Evolutionary conservation across 2,329 filamentous ascomycete species (phyloP).

Genomic region (Talaromyces sp.): DNA sequence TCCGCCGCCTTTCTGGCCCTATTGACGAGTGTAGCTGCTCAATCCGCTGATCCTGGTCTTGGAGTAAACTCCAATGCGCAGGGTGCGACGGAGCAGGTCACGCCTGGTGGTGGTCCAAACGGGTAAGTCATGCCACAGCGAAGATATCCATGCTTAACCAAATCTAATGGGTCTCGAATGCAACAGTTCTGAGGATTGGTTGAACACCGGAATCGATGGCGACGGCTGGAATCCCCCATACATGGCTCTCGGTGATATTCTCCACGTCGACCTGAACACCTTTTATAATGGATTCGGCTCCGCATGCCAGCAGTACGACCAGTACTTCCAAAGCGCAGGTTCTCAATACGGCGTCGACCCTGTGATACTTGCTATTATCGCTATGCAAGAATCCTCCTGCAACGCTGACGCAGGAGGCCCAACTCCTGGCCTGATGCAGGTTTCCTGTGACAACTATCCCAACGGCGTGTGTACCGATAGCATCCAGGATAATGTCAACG

Average conservation of each 20-base stretch:
- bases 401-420: conserved; percentile 35
- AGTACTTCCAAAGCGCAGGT: conserved; percentile 34
- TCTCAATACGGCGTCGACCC: conserved; percentile 35
- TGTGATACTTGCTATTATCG: conserved; percentile 37
- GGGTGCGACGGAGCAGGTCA: conserved; percentile 17
- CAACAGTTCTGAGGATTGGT: conserved; percentile 16
- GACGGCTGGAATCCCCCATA: conserved; percentile 37
- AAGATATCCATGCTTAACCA: neutral
- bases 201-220: conserved; percentile 14
- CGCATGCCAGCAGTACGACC: conserved; percentile 33
- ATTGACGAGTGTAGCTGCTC: conserved; percentile 11
- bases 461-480: conserved; percentile 35
- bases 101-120: conserved; percentile 13
- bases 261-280: conserved; percentile 23
- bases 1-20: conserved; percentile 10
- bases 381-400: conserved; percentile 41
- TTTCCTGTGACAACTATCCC: conserved; percentile 38
- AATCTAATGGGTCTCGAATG: neutral
- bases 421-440: conserved; percentile 40
- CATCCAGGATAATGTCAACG: conserved; percentile 38
- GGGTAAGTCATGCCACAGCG: neutral
- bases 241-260: conserved; percentile 26
- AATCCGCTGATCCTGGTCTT: conserved; percentile 17
- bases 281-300: conserved; percentile 24
- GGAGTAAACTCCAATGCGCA: conserved; percentile 14